Conservation (phyloP, 2,329 filamentous ascomycete species). For the Ambrosiella cleistominuta region DNA sequence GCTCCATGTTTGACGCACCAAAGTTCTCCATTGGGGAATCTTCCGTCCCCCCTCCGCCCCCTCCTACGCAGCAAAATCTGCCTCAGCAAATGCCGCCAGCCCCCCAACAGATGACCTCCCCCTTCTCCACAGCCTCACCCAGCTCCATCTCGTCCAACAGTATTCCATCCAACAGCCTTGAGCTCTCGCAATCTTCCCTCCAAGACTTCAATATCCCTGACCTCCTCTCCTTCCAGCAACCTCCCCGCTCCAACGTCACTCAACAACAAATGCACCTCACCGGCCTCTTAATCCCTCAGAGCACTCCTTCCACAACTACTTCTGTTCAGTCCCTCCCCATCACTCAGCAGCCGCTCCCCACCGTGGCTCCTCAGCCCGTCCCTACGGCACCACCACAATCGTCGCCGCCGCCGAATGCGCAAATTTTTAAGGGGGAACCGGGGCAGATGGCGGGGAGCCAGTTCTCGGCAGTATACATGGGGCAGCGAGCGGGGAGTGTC, state of each 20-base stretch:
- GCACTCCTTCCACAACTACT: neutral
- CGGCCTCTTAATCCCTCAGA: neutral
- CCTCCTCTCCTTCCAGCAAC: conserved; percentile 10
- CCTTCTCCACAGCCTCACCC: conserved; percentile 10
- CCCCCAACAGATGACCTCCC: conserved; percentile 7
- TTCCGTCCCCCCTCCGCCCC: neutral
- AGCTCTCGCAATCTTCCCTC: conserved; percentile 8
- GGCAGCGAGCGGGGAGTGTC: neutral
- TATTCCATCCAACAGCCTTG: conserved; percentile 9
- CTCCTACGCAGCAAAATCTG: neutral
- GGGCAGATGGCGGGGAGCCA: neutral
- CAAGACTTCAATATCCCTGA: conserved; percentile 8
- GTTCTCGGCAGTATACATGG: neutral
- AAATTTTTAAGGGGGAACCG: conserved; percentile 4
- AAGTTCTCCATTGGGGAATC: conserved; percentile 9
- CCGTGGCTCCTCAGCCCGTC: conserved; percentile 2
- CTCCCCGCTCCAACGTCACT: neutral
- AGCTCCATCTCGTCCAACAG: conserved; percentile 8
- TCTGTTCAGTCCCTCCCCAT: neutral
- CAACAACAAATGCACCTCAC: conserved; percentile 1
- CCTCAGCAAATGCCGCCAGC: neutral
- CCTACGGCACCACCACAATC: conserved; percentile 1
- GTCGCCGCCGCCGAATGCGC: neutral
- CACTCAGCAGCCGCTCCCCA: neutral
- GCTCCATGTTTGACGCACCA: conserved; percentile 18